Evolutionary conservation across 2,329 filamentous ascomycete species (phyloP).

Genomic region (Aspergillus piperis): DNA sequence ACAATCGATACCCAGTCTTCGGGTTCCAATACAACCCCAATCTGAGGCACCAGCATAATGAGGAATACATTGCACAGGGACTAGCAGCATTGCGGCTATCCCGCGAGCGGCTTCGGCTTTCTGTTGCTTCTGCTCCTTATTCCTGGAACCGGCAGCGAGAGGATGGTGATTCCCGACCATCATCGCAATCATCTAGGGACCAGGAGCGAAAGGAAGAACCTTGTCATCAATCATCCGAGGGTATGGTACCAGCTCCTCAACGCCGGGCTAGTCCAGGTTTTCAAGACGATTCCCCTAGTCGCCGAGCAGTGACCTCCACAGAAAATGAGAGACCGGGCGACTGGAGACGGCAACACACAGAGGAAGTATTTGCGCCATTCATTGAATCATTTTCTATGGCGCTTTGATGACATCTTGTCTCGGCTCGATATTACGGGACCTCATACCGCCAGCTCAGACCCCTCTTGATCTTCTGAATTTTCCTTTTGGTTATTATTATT

Average conservation of each 20-base stretch:
- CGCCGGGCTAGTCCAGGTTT: too few species aligned
- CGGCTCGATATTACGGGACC: too few species aligned
- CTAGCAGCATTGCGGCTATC: background rate
- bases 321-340: background rate
- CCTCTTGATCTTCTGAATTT: too few species aligned
- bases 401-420: too few species aligned
- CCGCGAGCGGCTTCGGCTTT: background rate
- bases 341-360: background rate
- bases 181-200: background rate
- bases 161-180: background rate
- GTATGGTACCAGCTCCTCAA: too few species aligned
- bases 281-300: too few species aligned
- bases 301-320: too few species aligned
- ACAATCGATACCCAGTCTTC: background rate
- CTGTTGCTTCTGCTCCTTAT: too few species aligned
- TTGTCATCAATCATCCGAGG: too few species aligned
- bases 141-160: too few species aligned
- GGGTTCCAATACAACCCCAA: background rate
- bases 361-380: constrained; percentile 1
- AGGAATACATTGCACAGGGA: background rate
- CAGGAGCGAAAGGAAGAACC: background rate
- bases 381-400: background rate
- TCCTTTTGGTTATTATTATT: too few species aligned
- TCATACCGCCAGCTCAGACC: too few species aligned
- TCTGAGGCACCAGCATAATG: background rate